Evolutionary conservation across 306 rosid species (phyloP).

Genomic region (Quercus dentata): DNA sequence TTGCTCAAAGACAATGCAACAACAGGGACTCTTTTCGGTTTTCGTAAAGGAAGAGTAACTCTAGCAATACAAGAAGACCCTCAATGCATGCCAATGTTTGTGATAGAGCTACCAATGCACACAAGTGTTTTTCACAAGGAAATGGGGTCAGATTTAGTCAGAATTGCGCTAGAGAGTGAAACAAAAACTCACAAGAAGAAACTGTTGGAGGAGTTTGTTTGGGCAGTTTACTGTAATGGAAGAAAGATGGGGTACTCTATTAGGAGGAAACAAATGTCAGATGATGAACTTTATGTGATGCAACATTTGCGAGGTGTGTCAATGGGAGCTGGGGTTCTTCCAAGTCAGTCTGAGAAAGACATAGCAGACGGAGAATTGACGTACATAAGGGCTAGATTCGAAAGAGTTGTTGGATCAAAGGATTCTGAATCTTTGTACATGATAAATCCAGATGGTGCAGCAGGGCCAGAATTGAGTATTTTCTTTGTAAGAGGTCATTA

Average conservation of each 20-base stretch:
- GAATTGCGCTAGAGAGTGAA: conserved; percentile 96
- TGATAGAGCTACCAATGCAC: conserved; percentile 79
- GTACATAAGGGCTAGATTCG: conserved; percentile 81
- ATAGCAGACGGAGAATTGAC: conserved; percentile 74
- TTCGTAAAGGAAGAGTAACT: conserved; percentile 79
- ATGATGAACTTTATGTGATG: conserved; percentile 89
- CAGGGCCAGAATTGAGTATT: conserved; percentile 81
- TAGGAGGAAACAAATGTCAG: conserved; percentile 72
- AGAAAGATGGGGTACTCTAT: conserved; percentile 81
- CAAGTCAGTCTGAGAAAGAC: conserved; percentile 46
- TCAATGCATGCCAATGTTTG: conserved; percentile 76
- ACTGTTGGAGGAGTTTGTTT: conserved; percentile 73
- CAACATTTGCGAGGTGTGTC: conserved; percentile 90
- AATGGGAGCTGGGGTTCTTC: conserved; percentile 96
- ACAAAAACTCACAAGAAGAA: conserved; percentile 75
- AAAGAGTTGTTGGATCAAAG: conserved; percentile 81
- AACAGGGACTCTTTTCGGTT: conserved; percentile 85
- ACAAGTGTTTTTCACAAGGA: conserved; percentile 71
- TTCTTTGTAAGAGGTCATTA: conserved; percentile 78
- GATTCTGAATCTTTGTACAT: conserved; percentile 86
- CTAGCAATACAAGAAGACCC: conserved; percentile 92
- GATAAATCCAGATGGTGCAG: conserved; percentile 86
- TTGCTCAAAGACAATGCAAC: conserved; percentile 80
- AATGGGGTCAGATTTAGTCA: conserved; percentile 73
- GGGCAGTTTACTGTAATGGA: conserved; percentile 95